A percentile compares a stretch with the other conserved stretches of the same genome.
Evolutionary conservation across 1,139 yeast species (phyloP).

Genomic region (Suhomyces anneliseae): DNA sequence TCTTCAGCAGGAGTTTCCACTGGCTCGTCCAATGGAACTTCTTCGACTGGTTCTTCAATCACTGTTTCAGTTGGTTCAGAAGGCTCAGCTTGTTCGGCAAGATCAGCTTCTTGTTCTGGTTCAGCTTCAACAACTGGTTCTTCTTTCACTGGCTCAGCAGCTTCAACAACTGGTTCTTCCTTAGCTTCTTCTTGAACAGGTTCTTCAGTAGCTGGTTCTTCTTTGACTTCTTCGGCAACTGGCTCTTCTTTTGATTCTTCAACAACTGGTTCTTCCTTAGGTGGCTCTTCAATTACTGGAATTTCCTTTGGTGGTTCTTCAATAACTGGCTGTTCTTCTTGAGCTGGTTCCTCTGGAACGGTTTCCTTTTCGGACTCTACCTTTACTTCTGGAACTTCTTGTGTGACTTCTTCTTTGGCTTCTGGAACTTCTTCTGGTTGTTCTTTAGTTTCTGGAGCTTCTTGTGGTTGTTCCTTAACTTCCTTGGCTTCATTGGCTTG

Average conservation of each 20-base stretch:
- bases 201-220: conserved; percentile 2
- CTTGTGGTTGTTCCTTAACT: too few relatives aligned
- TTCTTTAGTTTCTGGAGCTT: neutral
- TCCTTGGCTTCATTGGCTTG: too few relatives aligned
- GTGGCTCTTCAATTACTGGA: conserved; percentile 6
- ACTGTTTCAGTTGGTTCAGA: neutral
- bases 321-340: neutral
- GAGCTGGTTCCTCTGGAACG: conserved; percentile 1
- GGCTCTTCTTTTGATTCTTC: neutral
- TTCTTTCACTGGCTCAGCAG: conserved; percentile 3
- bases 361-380: neutral
- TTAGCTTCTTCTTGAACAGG: conserved; percentile 3
- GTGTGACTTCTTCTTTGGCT: conserved; percentile 1
- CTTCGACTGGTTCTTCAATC: neutral
- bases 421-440: neutral
- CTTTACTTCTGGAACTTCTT: neutral
- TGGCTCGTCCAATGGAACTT: neutral
- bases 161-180: conserved; percentile 8
- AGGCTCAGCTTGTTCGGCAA: too few relatives aligned
- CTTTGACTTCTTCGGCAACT: neutral
- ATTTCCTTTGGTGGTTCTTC: conserved; percentile 7
- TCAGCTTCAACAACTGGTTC: neutral
- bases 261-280: neutral
- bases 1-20: neutral
- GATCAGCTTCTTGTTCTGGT: too few relatives aligned